Percentiles rank a stretch among this genome's conserved stretches.
Evolutionary conservation across 1,139 yeast genomes (phyloP).

Genomic region (Debaryomycetaceae sp.): DNA sequence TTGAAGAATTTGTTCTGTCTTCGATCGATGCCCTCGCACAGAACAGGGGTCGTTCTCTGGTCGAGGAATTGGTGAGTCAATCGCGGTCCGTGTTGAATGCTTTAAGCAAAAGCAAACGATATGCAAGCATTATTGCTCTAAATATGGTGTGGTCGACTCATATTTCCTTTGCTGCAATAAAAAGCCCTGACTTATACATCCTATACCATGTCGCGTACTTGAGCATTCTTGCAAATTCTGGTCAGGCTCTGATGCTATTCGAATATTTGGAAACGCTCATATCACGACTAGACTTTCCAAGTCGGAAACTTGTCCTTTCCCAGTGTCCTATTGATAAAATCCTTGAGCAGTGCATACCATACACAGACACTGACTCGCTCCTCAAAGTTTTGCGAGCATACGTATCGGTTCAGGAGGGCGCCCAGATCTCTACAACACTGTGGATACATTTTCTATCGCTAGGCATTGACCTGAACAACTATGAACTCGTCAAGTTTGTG

Average conservation of each 20-base stretch:
- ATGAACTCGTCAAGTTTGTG: slow-evolving; percentile 16
- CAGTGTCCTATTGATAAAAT: neutral
- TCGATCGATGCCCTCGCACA: no score
- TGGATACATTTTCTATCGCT: slow-evolving; percentile 17
- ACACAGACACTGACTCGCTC: neutral
- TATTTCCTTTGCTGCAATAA: slow-evolving; percentile 3
- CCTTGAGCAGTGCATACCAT: neutral
- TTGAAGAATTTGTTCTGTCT: no score
- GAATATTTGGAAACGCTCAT: slow-evolving; percentile 8
- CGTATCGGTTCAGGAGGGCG: neutral
- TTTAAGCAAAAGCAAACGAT: neutral
- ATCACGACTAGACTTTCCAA: neutral
- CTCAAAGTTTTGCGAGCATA: neutral
- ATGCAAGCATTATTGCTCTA: slow-evolving; percentile 5
- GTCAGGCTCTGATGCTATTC: slow-evolving; percentile 15
- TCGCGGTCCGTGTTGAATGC: neutral
- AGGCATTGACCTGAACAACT: slow-evolving; percentile 16
- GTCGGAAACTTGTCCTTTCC: neutral
- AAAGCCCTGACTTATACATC: slow-evolving; percentile 3
- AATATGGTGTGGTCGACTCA: slow-evolving; percentile 12
- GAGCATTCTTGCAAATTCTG: slow-evolving; percentile 13
- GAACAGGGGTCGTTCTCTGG: no score
- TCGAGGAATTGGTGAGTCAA: neutral
- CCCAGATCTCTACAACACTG: slow-evolving; percentile 3
- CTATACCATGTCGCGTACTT: slow-evolving; percentile 16